These are phyloP conservation scores for Apium graveolens DNA, from an alignment of 129 eudicot species.

Conservation along the genomic window DNA sequence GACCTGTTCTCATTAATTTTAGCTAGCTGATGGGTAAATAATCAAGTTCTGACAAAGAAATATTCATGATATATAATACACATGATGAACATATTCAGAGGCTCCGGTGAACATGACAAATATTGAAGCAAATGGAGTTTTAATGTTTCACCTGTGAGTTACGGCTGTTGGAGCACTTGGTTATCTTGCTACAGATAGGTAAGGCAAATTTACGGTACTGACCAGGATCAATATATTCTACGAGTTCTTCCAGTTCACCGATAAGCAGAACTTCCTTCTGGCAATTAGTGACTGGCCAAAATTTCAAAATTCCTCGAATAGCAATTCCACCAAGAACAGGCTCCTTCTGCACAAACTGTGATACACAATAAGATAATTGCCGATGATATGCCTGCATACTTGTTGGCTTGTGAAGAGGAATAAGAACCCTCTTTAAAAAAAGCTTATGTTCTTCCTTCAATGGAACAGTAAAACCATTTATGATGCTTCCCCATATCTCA, in stretches of 20 bases:
- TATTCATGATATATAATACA: not conserved
- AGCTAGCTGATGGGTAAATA: not conserved
- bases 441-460: conserved; percentile 66
- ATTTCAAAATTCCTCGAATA: conserved; percentile 44
- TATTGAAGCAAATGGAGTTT: not conserved
- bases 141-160: conserved; percentile 54
- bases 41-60: not conserved
- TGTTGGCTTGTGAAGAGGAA: conserved; percentile 71
- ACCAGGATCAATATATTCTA: conserved; percentile 43
- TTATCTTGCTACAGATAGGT: conserved; percentile 45
- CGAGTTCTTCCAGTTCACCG: conserved; percentile 63
- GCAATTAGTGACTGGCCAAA: conserved; percentile 66
- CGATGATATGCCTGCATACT: conserved; percentile 47
- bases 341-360: conserved; percentile 73
- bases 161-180: conserved; percentile 54
- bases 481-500: conserved; percentile 80
- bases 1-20: not conserved
- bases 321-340: conserved; percentile 43
- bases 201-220: conserved; percentile 36
- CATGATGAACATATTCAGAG: not conserved
- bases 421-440: conserved; percentile 44
- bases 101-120: not conserved
- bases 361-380: conserved; percentile 61
- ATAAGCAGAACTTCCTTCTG: conserved; percentile 66
- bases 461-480: conserved; percentile 60